phyloP scores from a whole-genome alignment of 192 early-diverging fungal genomes.

The Coemansia reversa region DNA sequence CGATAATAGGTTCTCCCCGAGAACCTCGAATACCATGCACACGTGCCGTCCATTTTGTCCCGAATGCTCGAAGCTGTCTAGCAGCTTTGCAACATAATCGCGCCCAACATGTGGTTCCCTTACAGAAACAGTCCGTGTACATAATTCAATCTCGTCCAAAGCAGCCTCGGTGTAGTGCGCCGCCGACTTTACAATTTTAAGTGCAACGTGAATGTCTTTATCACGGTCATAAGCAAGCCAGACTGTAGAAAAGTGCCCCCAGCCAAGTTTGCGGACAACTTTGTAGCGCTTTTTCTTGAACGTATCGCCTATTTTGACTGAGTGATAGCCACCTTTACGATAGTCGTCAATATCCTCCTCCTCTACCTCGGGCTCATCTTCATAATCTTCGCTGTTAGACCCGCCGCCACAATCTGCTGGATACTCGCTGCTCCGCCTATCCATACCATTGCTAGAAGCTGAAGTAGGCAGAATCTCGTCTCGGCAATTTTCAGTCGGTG shows the following conservation, averaged over 20 bases:
- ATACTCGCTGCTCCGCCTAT: not conserved
- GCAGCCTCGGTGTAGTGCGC: constrained; percentile 95
- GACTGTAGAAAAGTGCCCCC: constrained; percentile 98
- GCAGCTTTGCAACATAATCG: constrained; percentile 76
- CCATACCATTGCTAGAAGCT: not conserved
- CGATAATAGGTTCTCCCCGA: constrained; percentile 92
- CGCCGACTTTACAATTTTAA: constrained; percentile 97
- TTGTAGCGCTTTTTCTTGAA: constrained; percentile 79
- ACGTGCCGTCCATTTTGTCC: constrained; percentile 92
- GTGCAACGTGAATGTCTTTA: constrained; percentile 79
- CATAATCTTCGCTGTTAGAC: constrained; percentile 42
- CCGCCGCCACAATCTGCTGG: constrained; percentile 4
- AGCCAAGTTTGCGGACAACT: constrained; percentile 92
- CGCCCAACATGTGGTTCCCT: constrained; percentile 40
- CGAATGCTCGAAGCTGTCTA: constrained; percentile 87
- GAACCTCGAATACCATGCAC: constrained; percentile 96
- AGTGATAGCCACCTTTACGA: constrained; percentile 92
- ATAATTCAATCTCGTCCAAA: constrained; percentile 91
- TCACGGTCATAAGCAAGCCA: constrained; percentile 85
- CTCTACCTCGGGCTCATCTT: constrained; percentile 60
- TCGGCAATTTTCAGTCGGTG: not conserved
- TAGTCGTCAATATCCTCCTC: constrained; percentile 94
- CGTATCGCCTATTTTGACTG: constrained; percentile 76
- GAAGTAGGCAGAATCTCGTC: not conserved
- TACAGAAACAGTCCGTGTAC: constrained; percentile 70